These are phyloP conservation scores for Pseudomonodictys pantanalensis DNA, from an alignment of 495 filamentous ascomycete genomes.

Conservation along the genomic window DNA sequence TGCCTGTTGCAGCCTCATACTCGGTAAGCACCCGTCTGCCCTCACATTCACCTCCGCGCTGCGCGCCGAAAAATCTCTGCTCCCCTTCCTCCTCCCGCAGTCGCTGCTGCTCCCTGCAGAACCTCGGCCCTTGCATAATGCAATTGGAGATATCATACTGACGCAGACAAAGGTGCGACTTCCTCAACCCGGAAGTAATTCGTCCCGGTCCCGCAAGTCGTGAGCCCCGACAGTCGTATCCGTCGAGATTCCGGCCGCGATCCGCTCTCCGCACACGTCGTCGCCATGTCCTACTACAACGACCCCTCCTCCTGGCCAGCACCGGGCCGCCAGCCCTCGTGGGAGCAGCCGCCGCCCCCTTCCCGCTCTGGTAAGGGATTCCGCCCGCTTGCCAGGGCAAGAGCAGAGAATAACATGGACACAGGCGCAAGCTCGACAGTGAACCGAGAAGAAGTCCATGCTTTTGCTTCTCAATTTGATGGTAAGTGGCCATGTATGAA, in stretches of 20 bases:
- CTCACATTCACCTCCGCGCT: slow-evolving; percentile 18
- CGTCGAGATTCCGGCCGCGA: slow-evolving; percentile 7
- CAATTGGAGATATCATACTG: slow-evolving; percentile 1
- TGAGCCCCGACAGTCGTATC: slow-evolving; percentile 12
- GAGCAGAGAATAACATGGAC: slow-evolving; percentile 30
- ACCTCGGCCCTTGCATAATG: slow-evolving; percentile 5
- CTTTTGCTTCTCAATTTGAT: slow-evolving; percentile 88
- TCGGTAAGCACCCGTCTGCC: slow-evolving; percentile 5
- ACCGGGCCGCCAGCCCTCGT: slow-evolving; percentile 62
- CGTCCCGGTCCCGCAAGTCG: slow-evolving; percentile 11
- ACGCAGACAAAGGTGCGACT: slow-evolving; percentile 13
- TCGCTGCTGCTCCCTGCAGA: too few species aligned
- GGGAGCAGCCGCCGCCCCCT: slow-evolving; percentile 83
- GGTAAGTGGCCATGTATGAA: too few species aligned
- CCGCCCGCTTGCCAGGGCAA: slow-evolving; percentile 20
- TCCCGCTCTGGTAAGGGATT: slow-evolving; percentile 72
- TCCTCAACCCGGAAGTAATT: slow-evolving; percentile 8
- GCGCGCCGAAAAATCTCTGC: slow-evolving; percentile 33
- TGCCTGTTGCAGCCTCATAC: slow-evolving; percentile 12
- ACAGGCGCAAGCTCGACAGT: slow-evolving; percentile 64
- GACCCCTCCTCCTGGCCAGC: slow-evolving; percentile 75
- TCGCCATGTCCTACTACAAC: slow-evolving; percentile 85
- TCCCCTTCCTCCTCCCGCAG: slow-evolving; percentile 3
- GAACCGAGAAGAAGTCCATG: slow-evolving; percentile 68
- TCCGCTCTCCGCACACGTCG: slow-evolving; percentile 11